Conservation (phyloP, 768 basidiomycete species). For the Amanita polypyramis region DNA sequence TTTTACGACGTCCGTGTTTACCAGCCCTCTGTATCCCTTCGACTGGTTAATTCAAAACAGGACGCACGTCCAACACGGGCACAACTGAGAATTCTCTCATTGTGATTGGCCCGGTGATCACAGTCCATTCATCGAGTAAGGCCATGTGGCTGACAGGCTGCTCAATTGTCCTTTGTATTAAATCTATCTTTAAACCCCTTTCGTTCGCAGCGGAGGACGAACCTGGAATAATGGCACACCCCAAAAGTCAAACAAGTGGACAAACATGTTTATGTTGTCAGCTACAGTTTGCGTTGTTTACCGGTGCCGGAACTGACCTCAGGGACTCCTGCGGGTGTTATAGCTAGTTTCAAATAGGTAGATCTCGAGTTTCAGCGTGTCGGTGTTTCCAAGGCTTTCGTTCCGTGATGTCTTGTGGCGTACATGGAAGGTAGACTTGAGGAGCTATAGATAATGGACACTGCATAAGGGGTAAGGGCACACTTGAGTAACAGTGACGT, state of each 20-base stretch:
- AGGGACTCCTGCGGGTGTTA: not conserved
- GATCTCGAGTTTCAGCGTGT: not conserved
- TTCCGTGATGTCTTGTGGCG: not conserved
- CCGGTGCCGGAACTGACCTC: not conserved
- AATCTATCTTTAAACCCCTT: not conserved
- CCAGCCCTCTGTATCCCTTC: too few species aligned
- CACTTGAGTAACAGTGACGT: not conserved
- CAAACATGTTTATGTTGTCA: not conserved
- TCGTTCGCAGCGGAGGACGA: not conserved
- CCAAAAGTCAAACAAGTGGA: not conserved
- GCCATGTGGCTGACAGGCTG: too few species aligned
- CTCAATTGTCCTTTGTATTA: not conserved
- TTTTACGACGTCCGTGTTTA: too few species aligned
- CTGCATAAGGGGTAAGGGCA: not conserved
- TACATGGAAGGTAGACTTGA: not conserved
- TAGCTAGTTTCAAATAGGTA: too few species aligned
- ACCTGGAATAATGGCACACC: not conserved
- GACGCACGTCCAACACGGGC: too few species aligned
- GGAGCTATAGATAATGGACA: not conserved
- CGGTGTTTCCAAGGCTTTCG: not conserved
- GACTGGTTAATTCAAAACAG: too few species aligned
- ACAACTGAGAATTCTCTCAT: too few species aligned
- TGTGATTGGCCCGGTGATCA: too few species aligned
- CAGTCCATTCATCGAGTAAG: too few species aligned
- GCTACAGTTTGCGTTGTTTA: not conserved